These are phyloP conservation scores for Starmerella cellae DNA, from an alignment of 805 yeast species.

Conservation along the genomic window DNA sequence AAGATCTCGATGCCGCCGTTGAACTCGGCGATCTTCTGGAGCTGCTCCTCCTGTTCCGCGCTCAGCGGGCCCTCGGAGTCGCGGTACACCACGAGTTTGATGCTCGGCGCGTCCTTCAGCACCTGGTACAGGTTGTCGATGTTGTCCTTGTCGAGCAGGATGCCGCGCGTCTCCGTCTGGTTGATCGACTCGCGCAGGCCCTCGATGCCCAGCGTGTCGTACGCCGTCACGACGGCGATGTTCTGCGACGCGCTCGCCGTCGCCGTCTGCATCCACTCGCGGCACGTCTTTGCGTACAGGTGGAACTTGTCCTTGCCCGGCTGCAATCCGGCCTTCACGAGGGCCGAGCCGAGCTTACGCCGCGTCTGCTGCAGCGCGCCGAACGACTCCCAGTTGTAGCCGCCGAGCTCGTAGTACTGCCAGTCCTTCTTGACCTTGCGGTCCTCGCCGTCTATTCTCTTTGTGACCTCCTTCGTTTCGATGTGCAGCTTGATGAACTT, in stretches of 20 bases:
- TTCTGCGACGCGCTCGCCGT: constrained; percentile 65
- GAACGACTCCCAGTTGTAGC: constrained; percentile 54
- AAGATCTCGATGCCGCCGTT: constrained; percentile 46
- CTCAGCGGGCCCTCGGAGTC: constrained; percentile 42
- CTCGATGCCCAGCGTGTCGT: constrained; percentile 29
- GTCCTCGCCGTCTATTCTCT: constrained; percentile 64
- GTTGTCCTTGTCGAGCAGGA: constrained; percentile 73
- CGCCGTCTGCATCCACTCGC: constrained; percentile 80
- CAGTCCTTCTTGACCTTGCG: constrained; percentile 68
- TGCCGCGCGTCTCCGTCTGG: constrained; percentile 65
- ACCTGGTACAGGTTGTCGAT: constrained; percentile 59
- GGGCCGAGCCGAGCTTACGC: constrained; percentile 56
- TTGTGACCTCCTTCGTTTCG: constrained; percentile 62
- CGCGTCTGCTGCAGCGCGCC: constrained; percentile 40
- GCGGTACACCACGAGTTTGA: constrained; percentile 59
- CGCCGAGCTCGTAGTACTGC: constrained; percentile 68
- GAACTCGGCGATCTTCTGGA: constrained; percentile 55
- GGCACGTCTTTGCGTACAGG: constrained; percentile 77
- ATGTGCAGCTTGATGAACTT: constrained; percentile 56
- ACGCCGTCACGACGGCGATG: constrained; percentile 87
- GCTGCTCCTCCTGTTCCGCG: constrained; percentile 38
- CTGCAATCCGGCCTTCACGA: constrained; percentile 54
- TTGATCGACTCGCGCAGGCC: constrained; percentile 65
- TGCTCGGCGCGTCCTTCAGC: constrained; percentile 40
- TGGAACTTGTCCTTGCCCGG: constrained; percentile 60